A percentile compares a stretch with the other conserved stretches of the same genome.
phyloP scores from a whole-genome alignment of 2,329 filamentous ascomycete genomes.

The Cyphellophora attinorum region DNA sequence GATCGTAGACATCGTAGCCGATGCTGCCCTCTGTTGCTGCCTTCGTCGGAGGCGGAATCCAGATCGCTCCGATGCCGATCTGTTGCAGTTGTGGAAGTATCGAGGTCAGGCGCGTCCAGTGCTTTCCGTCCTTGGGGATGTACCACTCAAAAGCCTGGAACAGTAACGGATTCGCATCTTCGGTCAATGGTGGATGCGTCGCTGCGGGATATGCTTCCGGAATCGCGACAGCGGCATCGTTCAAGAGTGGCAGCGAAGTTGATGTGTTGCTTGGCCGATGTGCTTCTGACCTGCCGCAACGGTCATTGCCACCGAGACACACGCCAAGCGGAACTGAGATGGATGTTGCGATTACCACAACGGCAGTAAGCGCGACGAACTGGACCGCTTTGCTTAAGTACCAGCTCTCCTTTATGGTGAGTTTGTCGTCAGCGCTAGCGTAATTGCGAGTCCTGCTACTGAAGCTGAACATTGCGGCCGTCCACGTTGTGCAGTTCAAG shows the following conservation, averaged over 20 bases:
- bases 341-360: constrained; percentile 1
- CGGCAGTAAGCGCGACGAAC: no score
- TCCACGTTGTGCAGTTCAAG: no score
- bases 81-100: constrained; percentile 46
- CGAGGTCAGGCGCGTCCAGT: constrained; percentile 50
- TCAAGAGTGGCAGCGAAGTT: background rate
- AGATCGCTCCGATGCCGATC: constrained; percentile 53
- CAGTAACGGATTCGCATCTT: constrained; percentile 1
- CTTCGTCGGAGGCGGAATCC: constrained; percentile 65
- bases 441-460: no score
- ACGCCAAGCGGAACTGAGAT: constrained; percentile 1
- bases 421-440: no score
- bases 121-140: constrained; percentile 42
- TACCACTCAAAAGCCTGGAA: constrained; percentile 59
- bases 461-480: no score
- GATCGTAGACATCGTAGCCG: constrained; percentile 61
- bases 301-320: constrained; percentile 1
- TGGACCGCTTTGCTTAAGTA: no score
- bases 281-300: constrained; percentile 2
- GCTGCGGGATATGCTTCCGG: background rate
- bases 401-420: no score
- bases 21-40: constrained; percentile 50
- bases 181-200: constrained; percentile 1
- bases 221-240: constrained; percentile 1
- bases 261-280: background rate